A percentile compares a stretch with the other conserved stretches of the same genome.
These are phyloP conservation scores for Polytolypa hystricis DNA, from an alignment of 2,329 filamentous ascomycete species.

Conservation along the genomic window DNA sequence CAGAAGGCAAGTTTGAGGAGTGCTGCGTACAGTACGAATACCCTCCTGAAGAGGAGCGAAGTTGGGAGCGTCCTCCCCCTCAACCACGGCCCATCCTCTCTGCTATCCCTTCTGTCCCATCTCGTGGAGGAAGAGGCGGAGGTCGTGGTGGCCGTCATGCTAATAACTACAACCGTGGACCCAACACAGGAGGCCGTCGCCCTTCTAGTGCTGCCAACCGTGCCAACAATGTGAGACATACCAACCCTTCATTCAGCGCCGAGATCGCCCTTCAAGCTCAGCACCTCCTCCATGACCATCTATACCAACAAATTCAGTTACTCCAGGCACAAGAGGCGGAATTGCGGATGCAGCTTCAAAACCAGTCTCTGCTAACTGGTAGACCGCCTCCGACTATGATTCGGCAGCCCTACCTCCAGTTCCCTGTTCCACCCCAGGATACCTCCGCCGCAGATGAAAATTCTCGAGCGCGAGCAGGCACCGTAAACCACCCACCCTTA, in stretches of 20 bases:
- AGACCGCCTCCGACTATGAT: conserved; percentile 29
- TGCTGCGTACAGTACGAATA: conserved; percentile 83
- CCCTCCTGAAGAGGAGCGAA: conserved; percentile 63
- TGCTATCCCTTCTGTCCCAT: conserved; percentile 27
- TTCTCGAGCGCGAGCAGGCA: conserved; percentile 26
- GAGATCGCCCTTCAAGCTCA: conserved; percentile 28
- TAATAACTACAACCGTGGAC: conserved; percentile 36
- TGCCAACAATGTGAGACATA: conserved; percentile 27
- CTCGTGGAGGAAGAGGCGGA: conserved; percentile 39
- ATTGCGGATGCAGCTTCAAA: conserved; percentile 36
- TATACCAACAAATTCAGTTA: conserved; percentile 40
- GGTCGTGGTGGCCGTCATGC: conserved; percentile 40
- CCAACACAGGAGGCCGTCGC: conserved; percentile 38
- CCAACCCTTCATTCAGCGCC: conserved; percentile 29
- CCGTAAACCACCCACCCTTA: conserved; percentile 26
- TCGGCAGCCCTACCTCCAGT: conserved; percentile 29
- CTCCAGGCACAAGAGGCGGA: conserved; percentile 41
- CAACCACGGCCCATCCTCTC: conserved; percentile 46
- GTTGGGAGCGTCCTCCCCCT: conserved; percentile 46
- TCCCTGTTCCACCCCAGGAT: conserved; percentile 27
- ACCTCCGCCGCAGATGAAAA: conserved; percentile 25
- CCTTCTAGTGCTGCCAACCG: conserved; percentile 46
- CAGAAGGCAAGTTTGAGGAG: conserved; percentile 65
- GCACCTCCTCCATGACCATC: conserved; percentile 37
- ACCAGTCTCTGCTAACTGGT: conserved; percentile 33